Evolutionary conservation across 495 filamentous ascomycete species (phyloP), one percentile per base, ranked within the genome.

Genomic region (Xylaria curta): DNA sequence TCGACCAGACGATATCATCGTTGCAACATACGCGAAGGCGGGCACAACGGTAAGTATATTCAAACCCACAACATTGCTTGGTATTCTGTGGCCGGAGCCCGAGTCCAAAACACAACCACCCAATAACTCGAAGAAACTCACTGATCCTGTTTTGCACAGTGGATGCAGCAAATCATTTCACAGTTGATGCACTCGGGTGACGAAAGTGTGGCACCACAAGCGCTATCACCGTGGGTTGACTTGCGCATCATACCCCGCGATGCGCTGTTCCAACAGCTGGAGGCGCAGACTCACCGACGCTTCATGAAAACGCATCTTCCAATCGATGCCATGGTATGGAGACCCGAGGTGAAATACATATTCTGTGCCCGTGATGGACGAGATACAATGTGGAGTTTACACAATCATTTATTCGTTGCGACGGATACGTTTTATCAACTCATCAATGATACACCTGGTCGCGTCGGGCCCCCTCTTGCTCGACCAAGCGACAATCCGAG

Each of bases 231-330:
- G 0, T 66, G 63, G 63, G 46, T 66, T 17, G 63, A 66, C 5
- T 19, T 66, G 46, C 63, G 63, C 7, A 9, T 66, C 4, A 51
- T 66, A 49, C 63, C 63, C 3, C 63, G 63, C 9, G 63, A 49
- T n/a, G 28, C 10, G 3, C 12, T 53, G 28, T 51, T 9, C 5
- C 15, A 66, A 24, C 10, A 10, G 42, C 28, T 66, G 9, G 63
- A 66, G 19, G 63, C 63, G 8, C 63, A 66, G 46, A 36, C 26
- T 33, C 3, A 44, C 0, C 24, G 63, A 21, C 63, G 63, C 44
- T 66, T 66, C 17, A 31, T 66, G 44, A 66, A 66, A 19, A 51
- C 63, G 7, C 63, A 66, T 66, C 63, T 66, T 28, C 63, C 63
- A 5, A 49, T 66, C 3, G 63, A 66, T 38, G 63, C 63, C 21